These are phyloP conservation scores for Blastomyces silverae DNA, from an alignment of 2,329 filamentous ascomycete genomes.

Conservation along the genomic window DNA sequence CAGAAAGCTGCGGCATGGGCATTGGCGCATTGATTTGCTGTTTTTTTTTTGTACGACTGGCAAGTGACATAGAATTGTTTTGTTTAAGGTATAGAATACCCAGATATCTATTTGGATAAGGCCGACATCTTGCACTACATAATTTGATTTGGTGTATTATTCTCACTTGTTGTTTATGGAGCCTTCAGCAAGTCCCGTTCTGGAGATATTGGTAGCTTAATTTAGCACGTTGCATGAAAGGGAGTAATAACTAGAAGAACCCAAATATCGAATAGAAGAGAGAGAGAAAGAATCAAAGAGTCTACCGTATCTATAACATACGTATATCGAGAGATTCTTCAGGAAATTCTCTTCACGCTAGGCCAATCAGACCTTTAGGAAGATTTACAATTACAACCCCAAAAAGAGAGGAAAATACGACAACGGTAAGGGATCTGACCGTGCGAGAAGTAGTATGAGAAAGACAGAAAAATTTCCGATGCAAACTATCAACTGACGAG, in stretches of 20 bases:
- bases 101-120: background rate
- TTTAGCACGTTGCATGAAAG: background rate
- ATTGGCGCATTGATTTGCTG: background rate
- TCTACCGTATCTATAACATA: background rate
- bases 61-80: background rate
- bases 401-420: background rate
- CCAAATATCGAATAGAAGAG: background rate
- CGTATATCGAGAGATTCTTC: background rate
- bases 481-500: background rate
- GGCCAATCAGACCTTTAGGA: background rate
- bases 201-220: background rate
- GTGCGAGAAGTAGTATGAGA: background rate
- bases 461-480: background rate
- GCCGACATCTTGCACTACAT: background rate
- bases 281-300: background rate
- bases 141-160: background rate
- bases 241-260: background rate
- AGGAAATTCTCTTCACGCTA: background rate
- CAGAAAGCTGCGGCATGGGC: background rate
- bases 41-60: background rate
- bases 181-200: background rate
- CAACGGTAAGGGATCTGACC: background rate
- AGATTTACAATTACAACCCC: background rate
- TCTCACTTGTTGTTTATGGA: background rate
- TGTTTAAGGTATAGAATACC: background rate